These are phyloP conservation scores for Phytophthora lateralis DNA, from an alignment of 352 stramenopile genomes.

Conservation along the genomic window DNA sequence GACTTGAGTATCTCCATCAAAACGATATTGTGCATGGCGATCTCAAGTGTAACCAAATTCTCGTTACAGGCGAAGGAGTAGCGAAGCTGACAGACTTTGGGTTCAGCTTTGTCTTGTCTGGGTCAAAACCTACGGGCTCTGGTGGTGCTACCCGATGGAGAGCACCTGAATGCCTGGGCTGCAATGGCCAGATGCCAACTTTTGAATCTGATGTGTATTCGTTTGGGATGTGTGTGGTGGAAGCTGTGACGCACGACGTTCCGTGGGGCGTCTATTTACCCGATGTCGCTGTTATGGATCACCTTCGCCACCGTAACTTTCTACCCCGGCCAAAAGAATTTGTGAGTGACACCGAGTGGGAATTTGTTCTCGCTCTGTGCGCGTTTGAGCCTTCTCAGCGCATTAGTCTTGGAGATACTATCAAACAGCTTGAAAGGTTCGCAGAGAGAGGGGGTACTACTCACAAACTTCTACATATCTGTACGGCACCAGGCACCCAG, in stretches of 20 bases:
- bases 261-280: conserved; percentile 14
- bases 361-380: conserved; percentile 22
- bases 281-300: conserved; percentile 11
- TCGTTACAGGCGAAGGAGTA: conserved; percentile 29
- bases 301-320: conserved; percentile 15
- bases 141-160: conserved; percentile 25
- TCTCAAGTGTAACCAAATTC: conserved; percentile 75
- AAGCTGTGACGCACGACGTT: conserved; percentile 21
- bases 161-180: conserved; percentile 35
- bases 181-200: conserved; percentile 4
- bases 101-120: conserved; percentile 12
- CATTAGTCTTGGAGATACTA: conserved; percentile 5
- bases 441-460: not conserved
- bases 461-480: not conserved
- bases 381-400: conserved; percentile 17
- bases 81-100: conserved; percentile 44
- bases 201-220: conserved; percentile 50
- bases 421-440: conserved; percentile 10
- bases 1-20: conserved; percentile 47
- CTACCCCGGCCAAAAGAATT: conserved; percentile 9
- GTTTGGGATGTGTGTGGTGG: conserved; percentile 60
- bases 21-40: conserved; percentile 38
- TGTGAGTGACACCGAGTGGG: conserved; percentile 10
- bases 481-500: not conserved
- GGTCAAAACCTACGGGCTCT: not conserved